Evolutionary conservation across 208 protist species (phyloP), one percentile per base, ranked within the genome.

Genomic region (Leptomonas seymouri): DNA sequence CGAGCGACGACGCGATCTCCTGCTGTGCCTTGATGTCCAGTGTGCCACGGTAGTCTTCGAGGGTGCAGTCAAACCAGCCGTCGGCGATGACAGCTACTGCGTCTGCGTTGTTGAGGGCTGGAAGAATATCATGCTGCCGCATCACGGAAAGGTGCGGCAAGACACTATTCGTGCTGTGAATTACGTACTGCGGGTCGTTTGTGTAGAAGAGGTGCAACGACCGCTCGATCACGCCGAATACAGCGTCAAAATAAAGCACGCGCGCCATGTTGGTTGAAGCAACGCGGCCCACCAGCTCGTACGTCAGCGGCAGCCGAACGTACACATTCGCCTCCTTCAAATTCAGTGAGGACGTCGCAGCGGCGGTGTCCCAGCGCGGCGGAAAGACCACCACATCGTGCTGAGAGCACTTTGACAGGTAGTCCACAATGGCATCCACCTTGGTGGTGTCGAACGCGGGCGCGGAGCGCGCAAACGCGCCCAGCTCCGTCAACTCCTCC

Each of bases 41-140:
- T n/a, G 18, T 31, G 18, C 42, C 67, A 23, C 16, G 49, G 49
- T 75, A 64, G 50, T 75, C 69, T 20, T 57, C 78, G 5, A 96
- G 72, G 1, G 86, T 87, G 67, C 74, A 81, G 64, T 93, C 84
- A 60, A 85, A 96, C 88, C 88, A 96, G 31, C 86, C 91, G 51
- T 91, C 81, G 12, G 81, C 82, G 34, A 96, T 81, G 18, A 96
- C 67, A 21, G 68, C 88, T 25, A 74, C 79, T 12, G 67, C 78
- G 16, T 45, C 59, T 6, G 69, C 54, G 23, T 71, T 50, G 44
- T 67, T 79, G 25, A 89, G 51, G 8, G 85, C 57, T 6, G 54
- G 66, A 20, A 96, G 56, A 28, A 94, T 67, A 14, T 80, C 70
- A 48, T 80, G 77, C 74, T 94, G 86, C n/a, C 76, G 78, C 70